Evolutionary conservation across 306 rosid species (phyloP).

Genomic region (Quercus gilva): DNA sequence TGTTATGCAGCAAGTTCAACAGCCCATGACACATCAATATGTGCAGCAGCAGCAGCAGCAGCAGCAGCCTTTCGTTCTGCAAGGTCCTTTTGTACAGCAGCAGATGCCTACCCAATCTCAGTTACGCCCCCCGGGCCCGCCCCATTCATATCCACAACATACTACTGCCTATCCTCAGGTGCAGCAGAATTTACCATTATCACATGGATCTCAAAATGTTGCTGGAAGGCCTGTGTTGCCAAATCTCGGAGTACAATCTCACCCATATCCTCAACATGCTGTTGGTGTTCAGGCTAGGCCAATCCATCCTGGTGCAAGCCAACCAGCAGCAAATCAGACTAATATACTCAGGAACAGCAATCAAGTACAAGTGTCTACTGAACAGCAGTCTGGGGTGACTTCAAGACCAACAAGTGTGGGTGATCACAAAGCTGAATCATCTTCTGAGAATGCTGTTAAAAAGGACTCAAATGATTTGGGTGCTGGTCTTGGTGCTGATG

Average conservation of each 20-base stretch:
- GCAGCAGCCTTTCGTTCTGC: conserved; percentile 29
- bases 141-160: conserved; percentile 52
- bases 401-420: conserved; percentile 17
- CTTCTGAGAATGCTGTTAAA: conserved; percentile 36
- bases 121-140: conserved; percentile 55
- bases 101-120: conserved; percentile 51
- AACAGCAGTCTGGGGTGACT: conserved; percentile 31
- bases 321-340: conserved; percentile 45
- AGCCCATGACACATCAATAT: conserved; percentile 36
- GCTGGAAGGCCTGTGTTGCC: conserved; percentile 56
- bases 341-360: conserved; percentile 38
- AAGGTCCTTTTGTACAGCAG: conserved; percentile 46
- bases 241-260: conserved; percentile 50
- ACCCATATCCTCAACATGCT: conserved; percentile 51
- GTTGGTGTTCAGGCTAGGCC: conserved; percentile 52
- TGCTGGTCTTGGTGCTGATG: conserved; percentile 26
- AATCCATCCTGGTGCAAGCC: conserved; percentile 42
- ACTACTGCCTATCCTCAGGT: conserved; percentile 41
- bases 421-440: conserved; percentile 36
- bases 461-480: conserved; percentile 31
- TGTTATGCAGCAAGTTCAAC: conserved; percentile 53
- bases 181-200: conserved; percentile 41
- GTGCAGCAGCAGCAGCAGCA: conserved; percentile 35
- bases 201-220: conserved; percentile 58
- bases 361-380: conserved; percentile 42